Conservation (phyloP, 352 stramenopile species). For the Phytophthora tubulina region DNA sequence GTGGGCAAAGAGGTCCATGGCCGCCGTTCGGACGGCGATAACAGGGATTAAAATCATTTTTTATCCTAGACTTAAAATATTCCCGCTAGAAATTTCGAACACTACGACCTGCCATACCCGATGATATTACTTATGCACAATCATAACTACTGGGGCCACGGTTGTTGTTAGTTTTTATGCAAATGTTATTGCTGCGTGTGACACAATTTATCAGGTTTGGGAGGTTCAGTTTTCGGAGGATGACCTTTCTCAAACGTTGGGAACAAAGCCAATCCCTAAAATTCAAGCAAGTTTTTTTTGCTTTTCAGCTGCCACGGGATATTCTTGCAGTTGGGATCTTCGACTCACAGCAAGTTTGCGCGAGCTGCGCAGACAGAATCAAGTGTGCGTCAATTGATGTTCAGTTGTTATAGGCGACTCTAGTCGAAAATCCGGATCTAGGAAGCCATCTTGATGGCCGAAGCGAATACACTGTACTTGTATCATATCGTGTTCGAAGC, state of each 20-base stretch:
- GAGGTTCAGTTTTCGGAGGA: not conserved
- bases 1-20: not conserved
- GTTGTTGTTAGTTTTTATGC: not conserved
- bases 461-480: too few species aligned
- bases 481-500: too few species aligned
- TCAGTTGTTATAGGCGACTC: too few species aligned
- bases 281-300: not conserved
- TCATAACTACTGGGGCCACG: not conserved
- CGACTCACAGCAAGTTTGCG: too few species aligned
- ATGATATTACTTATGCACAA: constrained; percentile 1
- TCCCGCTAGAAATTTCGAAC: constrained; percentile 6
- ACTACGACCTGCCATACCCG: not conserved
- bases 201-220: not conserved
- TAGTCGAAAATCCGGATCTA: too few species aligned
- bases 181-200: not conserved
- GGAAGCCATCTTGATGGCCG: too few species aligned
- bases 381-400: too few species aligned
- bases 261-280: not conserved
- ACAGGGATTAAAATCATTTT: constrained; percentile 42
- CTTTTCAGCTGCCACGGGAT: constrained; percentile 1
- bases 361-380: too few species aligned
- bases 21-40: constrained; percentile 11
- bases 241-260: not conserved
- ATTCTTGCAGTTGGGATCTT: not conserved
- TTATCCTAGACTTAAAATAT: constrained; percentile 9